Conservation (phyloP, 192 early-diverging fungal species). For the Backusella psychrophila region DNA sequence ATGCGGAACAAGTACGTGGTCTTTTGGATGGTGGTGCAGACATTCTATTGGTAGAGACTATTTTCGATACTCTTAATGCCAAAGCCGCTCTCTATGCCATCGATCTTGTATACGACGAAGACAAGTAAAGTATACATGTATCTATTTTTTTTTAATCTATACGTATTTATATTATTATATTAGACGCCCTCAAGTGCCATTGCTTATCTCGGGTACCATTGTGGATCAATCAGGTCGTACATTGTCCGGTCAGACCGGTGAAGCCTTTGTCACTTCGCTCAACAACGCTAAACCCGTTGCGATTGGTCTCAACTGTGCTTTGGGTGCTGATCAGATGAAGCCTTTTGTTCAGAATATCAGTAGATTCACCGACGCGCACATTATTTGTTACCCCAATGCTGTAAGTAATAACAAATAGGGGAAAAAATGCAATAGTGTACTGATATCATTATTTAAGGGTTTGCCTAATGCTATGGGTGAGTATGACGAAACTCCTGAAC, state of each 20-base stretch:
- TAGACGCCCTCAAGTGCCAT: slow-evolving; percentile 52
- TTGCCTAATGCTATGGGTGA: slow-evolving; percentile 97
- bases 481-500: slow-evolving; percentile 86
- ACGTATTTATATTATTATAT: too few relatives aligned
- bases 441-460: slow-evolving; percentile 46
- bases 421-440: too few relatives aligned
- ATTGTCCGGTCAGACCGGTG: slow-evolving; percentile 94
- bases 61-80: slow-evolving; percentile 97
- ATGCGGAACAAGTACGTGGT: slow-evolving; percentile 86
- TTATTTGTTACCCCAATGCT: slow-evolving; percentile 96
- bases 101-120: slow-evolving; percentile 79
- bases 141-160: too few relatives aligned
- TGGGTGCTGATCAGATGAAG: slow-evolving; percentile 92
- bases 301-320: slow-evolving; percentile 88
- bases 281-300: slow-evolving; percentile 79
- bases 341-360: slow-evolving; percentile 93
- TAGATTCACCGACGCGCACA: slow-evolving; percentile 73
- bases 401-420: too few relatives aligned
- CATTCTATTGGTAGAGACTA: slow-evolving; percentile 91
- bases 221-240: slow-evolving; percentile 96
- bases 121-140: slow-evolving; percentile 47
- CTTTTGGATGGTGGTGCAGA: slow-evolving; percentile 94
- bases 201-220: slow-evolving; percentile 90
- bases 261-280: slow-evolving; percentile 90
- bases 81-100: slow-evolving; percentile 95